Evolutionary conservation across 2,329 filamentous ascomycete species (phyloP), one percentile per base, ranked within the genome.

Genomic region (Ophiocordyceps sinensis): DNA sequence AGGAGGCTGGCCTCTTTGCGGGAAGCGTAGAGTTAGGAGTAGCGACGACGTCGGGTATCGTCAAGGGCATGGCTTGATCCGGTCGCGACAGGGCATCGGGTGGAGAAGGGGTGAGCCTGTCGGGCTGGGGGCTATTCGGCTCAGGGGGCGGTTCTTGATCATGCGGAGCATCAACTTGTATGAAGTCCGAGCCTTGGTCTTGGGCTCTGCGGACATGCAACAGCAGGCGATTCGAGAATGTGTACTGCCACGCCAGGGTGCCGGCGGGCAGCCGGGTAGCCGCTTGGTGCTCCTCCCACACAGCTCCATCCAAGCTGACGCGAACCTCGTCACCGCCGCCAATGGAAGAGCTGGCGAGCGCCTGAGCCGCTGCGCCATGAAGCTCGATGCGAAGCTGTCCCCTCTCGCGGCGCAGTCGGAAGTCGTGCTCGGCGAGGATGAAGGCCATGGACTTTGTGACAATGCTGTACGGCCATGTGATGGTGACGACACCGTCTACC

Each of bases 401-500:
- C 49, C 75, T 81, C 34, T 72, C 69, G 46, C 77, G 76, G 42
- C 89, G 83, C 39, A 89, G 69, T 38, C 85, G 81, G 53, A 88
- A 83, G 57, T 95, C 86, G 37, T 79, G 78, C 52, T 95, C 88
- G 37, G 84, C 84, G 29, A 96, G 73, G 17, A 93, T 73, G 39
- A 95, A 79, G 23, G 85, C 81, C 49, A 87, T 73, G 32, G 78
- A 78, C 41, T 73, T 75, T 28, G 74, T 82, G 23, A 85, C 77
- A 19, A 82, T 82, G 48, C 84, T 94, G 60, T 85, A 95, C 0
- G 89, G 89, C 88, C 89, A 96, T 43, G 85, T 79, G 30, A 96
- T 76, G 9, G 86, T 89, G 19, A 95, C 76, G 14, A 83, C 68
- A 32, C 84, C 87, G 43, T 75, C 71, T 28, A 94, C 61, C 12